Conservation (phyloP, 2,329 filamentous ascomycete genomes). For the Zasmidium angulare region DNA sequence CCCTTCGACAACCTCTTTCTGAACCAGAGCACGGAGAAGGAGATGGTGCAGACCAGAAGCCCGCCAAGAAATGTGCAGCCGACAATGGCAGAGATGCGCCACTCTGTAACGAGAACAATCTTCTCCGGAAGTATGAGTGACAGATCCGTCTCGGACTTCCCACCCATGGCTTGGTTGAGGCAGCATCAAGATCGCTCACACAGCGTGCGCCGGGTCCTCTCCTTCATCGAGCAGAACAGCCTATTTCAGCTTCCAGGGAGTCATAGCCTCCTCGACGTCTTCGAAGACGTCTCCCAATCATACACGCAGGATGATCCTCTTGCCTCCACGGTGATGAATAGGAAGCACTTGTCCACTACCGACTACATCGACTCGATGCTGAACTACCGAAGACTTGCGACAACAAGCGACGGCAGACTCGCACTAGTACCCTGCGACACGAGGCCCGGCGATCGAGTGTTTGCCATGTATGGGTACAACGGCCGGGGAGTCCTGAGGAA, state of each 20-base stretch:
- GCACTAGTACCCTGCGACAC: background rate
- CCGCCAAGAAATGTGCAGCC: background rate
- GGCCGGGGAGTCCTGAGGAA: background rate
- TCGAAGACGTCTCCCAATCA: background rate
- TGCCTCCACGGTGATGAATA: too few relatives aligned
- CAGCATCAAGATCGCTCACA: background rate
- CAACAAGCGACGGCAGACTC: background rate
- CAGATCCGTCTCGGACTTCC: background rate
- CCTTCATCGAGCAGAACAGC: background rate
- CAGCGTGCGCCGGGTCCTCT: background rate
- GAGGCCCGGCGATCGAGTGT: background rate
- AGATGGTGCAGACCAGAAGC: background rate
- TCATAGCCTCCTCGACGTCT: background rate
- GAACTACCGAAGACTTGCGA: background rate
- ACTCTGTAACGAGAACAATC: background rate
- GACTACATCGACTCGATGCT: background rate
- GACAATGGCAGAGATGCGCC: background rate
- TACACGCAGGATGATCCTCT: too few relatives aligned
- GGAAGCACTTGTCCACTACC: background rate
- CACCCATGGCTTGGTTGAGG: background rate
- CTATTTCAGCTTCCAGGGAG: background rate
- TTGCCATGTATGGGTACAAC: background rate
- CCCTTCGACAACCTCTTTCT: background rate
- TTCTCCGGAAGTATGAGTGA: too few relatives aligned
- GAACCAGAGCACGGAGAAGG: background rate